Base-by-base conservation (phyloP, 192 early-diverging fungal genomes). In the Coemansia sp. region DNA sequence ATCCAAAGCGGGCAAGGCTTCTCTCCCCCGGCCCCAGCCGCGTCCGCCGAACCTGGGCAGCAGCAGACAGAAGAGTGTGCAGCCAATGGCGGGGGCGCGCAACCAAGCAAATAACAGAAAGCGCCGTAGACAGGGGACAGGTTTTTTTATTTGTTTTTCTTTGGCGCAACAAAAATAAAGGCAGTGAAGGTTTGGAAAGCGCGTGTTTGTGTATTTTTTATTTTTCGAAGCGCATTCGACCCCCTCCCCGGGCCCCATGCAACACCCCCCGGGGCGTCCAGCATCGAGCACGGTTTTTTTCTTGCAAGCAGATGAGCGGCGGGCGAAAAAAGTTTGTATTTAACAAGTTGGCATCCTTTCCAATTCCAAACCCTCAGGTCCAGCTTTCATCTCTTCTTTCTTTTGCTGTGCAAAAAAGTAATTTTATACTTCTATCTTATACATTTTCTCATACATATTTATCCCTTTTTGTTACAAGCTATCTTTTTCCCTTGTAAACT, bases 381-480 rank as follows among this genome's bases (percentile, higher is more conserved):
- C 45, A 33, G 18, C 39, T 66, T 60, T 51, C 43, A 51, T 51
- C 39, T 48, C 66, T 59, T 55, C 35, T 61, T 74, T 69, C 64
- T 76, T 81, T 73, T 74, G 74, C 79, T 72, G 73, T 70, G 79
- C 74, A 73, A 73, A 72, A 72, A 64, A 64, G 45, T 78, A 72
- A 78, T 78, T 78, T 78, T 78, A 72, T 78, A 72, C 64, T 61
- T 66, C n/a, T 33, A n/a, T 38, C 33, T 60, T 60, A 63, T 64
- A 64, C 62, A 64, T 64, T 64, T 64, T 51, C 41, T 64, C 62
- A 62, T 45, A 45, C 45, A 43, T 57, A 28, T 67, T 60, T 71
- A 61, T 64, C 57, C 56, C 55, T 61, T 61, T 65, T 45, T 76
- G 75, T 76, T 76, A 76, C 75, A 64, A 54, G 70, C 69, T 64